Evolutionary conservation across 2,329 filamentous ascomycete genomes (phyloP).

Genomic region (Blastomyces parvus): DNA sequence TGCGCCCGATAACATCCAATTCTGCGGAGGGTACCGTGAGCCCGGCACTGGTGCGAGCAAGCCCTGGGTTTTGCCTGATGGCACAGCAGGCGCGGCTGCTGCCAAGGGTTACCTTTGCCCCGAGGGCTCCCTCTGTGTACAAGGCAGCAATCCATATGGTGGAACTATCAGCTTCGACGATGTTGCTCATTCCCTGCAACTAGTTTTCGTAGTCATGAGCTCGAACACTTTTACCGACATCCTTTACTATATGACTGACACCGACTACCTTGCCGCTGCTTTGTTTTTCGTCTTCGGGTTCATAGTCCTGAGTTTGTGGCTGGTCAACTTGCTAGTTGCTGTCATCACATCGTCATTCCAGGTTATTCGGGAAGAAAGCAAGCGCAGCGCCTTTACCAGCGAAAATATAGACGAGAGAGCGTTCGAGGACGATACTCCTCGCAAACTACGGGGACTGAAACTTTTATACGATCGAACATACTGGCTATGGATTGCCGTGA

Average conservation of each 20-base stretch:
- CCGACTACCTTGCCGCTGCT: conserved; percentile 78
- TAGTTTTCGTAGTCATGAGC: conserved; percentile 97
- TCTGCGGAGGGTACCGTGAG: conserved; percentile 76
- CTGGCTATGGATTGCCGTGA: conserved; percentile 70
- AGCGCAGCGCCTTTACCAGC: conserved; percentile 81
- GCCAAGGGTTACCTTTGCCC: conserved; percentile 85
- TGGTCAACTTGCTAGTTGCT: conserved; percentile 87
- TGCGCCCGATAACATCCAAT: conserved; percentile 55
- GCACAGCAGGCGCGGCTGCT: conserved; percentile 42
- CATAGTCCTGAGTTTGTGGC: conserved; percentile 90
- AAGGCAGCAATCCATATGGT: conserved; percentile 69
- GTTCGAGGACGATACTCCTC: conserved; percentile 28
- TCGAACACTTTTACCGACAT: conserved; percentile 94
- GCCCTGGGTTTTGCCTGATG: conserved; percentile 59
- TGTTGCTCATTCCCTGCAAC: conserved; percentile 78
- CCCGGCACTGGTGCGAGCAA: conserved; percentile 46
- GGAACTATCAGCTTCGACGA: conserved; percentile 92
- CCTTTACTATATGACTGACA: conserved; percentile 87
- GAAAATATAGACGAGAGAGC: conserved; percentile 50
- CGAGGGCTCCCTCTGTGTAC: conserved; percentile 68
- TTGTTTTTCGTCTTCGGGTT: conserved; percentile 65
- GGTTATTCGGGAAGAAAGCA: conserved; percentile 93
- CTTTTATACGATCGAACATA: conserved; percentile 62
- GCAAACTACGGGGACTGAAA: conserved; percentile 48
- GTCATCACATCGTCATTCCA: conserved; percentile 99